These are phyloP conservation scores for Collariella sp. DNA, from an alignment of 495 filamentous ascomycete genomes.

Conservation along the genomic window DNA sequence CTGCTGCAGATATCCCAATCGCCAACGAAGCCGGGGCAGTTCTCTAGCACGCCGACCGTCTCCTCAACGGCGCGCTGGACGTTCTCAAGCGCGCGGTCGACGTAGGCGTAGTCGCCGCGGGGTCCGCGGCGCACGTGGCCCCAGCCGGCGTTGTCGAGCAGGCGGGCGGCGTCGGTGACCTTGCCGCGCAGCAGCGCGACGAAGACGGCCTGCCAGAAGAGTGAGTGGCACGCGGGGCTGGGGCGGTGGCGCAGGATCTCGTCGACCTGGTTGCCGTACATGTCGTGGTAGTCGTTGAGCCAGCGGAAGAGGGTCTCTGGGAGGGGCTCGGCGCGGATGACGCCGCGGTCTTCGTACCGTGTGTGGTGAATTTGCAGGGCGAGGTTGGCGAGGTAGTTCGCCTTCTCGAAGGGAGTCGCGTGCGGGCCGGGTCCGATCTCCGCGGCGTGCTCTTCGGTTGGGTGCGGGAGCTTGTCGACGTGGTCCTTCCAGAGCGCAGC, in stretches of 20 bases:
- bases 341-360: constrained; percentile 36
- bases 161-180: constrained; percentile 49
- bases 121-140: constrained; percentile 48
- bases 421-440: constrained; percentile 57
- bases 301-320: constrained; percentile 71
- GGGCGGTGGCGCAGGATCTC: constrained; percentile 53
- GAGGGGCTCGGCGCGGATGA: constrained; percentile 39
- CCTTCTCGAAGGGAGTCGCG: constrained; percentile 55
- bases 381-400: constrained; percentile 61
- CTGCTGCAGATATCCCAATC: constrained; percentile 69
- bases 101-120: constrained; percentile 54
- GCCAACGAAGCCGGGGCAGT: constrained; percentile 56
- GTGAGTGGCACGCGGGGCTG: constrained; percentile 59
- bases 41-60: constrained; percentile 54
- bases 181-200: constrained; percentile 60
- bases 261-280: constrained; percentile 50
- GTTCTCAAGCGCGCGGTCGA: constrained; percentile 60
- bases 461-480: constrained; percentile 37
- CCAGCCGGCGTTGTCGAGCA: constrained; percentile 68
- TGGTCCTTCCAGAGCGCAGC: constrained; percentile 50
- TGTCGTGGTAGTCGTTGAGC: constrained; percentile 60
- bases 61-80: constrained; percentile 59
- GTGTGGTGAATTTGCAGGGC: constrained; percentile 70
- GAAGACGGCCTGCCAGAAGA: constrained; percentile 75
- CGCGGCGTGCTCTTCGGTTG: constrained; percentile 43